These are phyloP conservation scores for Ceratobasidium sp. DNA, from an alignment of 1,284 basidiomycete species.

Conservation along the genomic window DNA sequence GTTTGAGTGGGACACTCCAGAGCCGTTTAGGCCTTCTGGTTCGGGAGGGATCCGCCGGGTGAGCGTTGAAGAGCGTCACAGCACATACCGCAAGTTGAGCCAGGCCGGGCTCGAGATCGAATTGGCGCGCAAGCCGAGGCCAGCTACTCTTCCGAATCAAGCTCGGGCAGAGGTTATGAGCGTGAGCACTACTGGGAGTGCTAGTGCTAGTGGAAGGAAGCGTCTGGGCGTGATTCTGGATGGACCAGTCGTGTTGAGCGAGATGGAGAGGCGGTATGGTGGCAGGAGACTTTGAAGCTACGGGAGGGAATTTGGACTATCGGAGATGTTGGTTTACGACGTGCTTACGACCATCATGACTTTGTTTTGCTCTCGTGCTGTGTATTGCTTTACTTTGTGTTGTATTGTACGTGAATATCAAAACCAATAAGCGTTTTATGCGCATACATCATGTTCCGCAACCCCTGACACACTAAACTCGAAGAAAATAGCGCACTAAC, in stretches of 20 bases:
- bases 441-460: not conserved
- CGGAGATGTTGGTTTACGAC: constrained; percentile 3
- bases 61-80: constrained; percentile 18
- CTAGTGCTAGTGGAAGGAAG: not conserved
- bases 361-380: constrained; percentile 3
- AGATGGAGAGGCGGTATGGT: constrained; percentile 24
- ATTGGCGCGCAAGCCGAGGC: constrained; percentile 33
- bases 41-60: constrained; percentile 4
- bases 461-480: not conserved
- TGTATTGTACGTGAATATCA: not conserved
- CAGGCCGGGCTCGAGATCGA: constrained; percentile 36
- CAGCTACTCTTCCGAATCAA: constrained; percentile 16
- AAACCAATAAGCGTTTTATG: constrained; percentile 19
- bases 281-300: not conserved
- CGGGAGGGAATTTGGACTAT: not conserved
- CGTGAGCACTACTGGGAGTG: not conserved
- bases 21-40: not conserved
- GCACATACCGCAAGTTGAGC: constrained; percentile 19
- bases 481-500: too few species aligned
- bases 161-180: not conserved
- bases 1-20: constrained; percentile 28
- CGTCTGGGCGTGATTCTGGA: constrained; percentile 31
- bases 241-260: not conserved
- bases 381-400: not conserved
- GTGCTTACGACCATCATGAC: constrained; percentile 8